Conservation (phyloP, 2,329 filamentous ascomycete genomes). For the Beauveria pseudobassiana region DNA sequence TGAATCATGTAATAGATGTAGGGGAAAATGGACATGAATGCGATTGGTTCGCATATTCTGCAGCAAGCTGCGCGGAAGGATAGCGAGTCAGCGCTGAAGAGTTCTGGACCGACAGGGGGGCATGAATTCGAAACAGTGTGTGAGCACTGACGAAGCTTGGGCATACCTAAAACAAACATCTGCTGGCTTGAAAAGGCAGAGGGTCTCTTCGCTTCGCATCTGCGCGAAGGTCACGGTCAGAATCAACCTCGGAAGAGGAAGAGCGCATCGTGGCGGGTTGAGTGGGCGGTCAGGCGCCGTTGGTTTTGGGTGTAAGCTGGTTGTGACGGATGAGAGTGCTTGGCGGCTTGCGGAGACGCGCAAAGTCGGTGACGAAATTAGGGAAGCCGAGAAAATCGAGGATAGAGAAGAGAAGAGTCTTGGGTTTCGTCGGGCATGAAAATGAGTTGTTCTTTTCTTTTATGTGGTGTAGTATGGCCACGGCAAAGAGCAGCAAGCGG, state of each 20-base stretch:
- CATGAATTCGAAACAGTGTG: neutral
- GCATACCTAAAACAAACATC: conserved; percentile 46
- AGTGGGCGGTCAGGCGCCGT: neutral
- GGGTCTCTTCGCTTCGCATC: conserved; percentile 16
- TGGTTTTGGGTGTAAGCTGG: conserved; percentile 8
- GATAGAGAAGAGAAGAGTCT: neutral
- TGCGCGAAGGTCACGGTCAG: conserved; percentile 16
- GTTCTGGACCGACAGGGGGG: neutral
- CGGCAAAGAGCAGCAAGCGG: neutral
- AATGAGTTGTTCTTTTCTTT: neutral
- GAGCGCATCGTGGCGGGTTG: conserved; percentile 22
- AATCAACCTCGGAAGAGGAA: conserved; percentile 16
- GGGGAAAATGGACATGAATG: conserved; percentile 98
- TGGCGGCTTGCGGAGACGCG: neutral
- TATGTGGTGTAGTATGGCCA: neutral
- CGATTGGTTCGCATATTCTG: conserved; percentile 95
- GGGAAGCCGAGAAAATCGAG: neutral
- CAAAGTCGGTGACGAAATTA: neutral
- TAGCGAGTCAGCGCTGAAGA: conserved; percentile 7
- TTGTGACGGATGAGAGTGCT: neutral
- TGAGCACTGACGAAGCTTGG: neutral
- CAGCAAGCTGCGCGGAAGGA: conserved; percentile 59
- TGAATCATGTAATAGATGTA: conserved; percentile 98
- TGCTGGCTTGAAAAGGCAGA: conserved; percentile 34
- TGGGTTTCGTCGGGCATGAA: neutral